These are phyloP conservation scores for Xylaria palmicola DNA, from an alignment of 495 filamentous ascomycete species.

Conservation along the genomic window DNA sequence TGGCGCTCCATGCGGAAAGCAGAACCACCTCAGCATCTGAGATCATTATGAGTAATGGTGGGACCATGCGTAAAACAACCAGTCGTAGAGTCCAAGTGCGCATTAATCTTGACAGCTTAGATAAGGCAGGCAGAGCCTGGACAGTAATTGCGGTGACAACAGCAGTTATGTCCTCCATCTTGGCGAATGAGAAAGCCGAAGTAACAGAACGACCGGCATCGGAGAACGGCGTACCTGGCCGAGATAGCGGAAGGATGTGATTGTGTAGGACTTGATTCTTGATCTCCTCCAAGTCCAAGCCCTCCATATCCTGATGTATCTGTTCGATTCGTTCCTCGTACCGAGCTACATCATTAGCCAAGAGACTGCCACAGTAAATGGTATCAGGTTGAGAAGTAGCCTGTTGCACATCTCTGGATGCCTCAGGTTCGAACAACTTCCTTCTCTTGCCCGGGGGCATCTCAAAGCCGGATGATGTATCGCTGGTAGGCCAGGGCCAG, in stretches of 20 bases:
- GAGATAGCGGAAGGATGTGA: constrained; percentile 60
- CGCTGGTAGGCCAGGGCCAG: constrained; percentile 69
- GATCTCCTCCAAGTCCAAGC: constrained; percentile 82
- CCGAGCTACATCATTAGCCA: constrained; percentile 54
- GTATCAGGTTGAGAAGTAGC: constrained; percentile 25
- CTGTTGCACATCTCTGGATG: background rate
- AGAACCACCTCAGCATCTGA: constrained; percentile 61
- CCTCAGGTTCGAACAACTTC: constrained; percentile 28
- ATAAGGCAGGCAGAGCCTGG: constrained; percentile 80
- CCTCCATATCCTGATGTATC: constrained; percentile 74
- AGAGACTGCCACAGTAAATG: constrained; percentile 69
- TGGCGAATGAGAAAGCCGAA: constrained; percentile 50
- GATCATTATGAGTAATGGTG: constrained; percentile 67
- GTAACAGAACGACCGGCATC: constrained; percentile 35
- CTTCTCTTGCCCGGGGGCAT: constrained; percentile 45
- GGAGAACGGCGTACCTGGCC: constrained; percentile 51
- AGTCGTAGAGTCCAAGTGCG: constrained; percentile 76
- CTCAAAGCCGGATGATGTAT: constrained; percentile 55
- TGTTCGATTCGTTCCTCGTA: constrained; percentile 76
- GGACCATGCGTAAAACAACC: constrained; percentile 67
- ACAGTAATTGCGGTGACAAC: constrained; percentile 85
- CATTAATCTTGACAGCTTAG: constrained; percentile 65
- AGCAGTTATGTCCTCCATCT: constrained; percentile 81
- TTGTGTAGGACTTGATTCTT: constrained; percentile 84
- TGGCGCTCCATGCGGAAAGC: constrained; percentile 58